Base-by-base conservation (phyloP, 2,329 filamentous ascomycete genomes). In the Gremmenia infestans region DNA sequence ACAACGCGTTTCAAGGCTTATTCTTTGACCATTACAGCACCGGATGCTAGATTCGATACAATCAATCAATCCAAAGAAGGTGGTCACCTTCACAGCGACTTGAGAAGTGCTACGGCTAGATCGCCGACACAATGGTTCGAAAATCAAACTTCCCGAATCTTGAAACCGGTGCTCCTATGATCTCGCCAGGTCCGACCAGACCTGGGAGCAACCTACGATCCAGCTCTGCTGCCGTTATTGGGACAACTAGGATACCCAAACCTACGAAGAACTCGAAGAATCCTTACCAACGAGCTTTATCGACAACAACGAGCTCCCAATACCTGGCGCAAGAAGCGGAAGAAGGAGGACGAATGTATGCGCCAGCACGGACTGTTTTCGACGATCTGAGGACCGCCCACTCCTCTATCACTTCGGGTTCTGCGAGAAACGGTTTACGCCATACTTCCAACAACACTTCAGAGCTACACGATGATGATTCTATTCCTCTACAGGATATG, bases 341-440 rank as follows among this genome's bases (percentile, higher is more conserved):
- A 4, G 5, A 23, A 7, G 47, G 40, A 25, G 45, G 22, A 11
- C 47, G 52, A 14, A 64, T 62, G 32, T 54, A 52, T 25, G 58
- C 62, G 5, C 63, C 64, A 15, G 50, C 57, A 8, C 59, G 60
- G 35, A 57, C 63, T 37, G 61, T 68, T 4, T 70, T 68, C 40
- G 19, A 66, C 50, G 66, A 70, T 48, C 58, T 68, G 19, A 51
- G 51, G 5, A 66, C 65, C 7, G 67, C 67, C 0, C 57, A 68
- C 42, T 65, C 61, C 3, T 64, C 61, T 23, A 69, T 69, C 25
- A 68, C 65, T 2, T 66, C 67, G 15, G 60, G 66, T 14, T 52
- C 57, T 25, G 60, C 54, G 15, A 65, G 59, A 54, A 61, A 36
- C 43, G 49, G 53, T 11, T 53, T 46, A 32, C 50, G 50, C 37